phyloP scores from a whole-genome alignment of 208 protist species.

The Trypanosoma vivax region DNA sequence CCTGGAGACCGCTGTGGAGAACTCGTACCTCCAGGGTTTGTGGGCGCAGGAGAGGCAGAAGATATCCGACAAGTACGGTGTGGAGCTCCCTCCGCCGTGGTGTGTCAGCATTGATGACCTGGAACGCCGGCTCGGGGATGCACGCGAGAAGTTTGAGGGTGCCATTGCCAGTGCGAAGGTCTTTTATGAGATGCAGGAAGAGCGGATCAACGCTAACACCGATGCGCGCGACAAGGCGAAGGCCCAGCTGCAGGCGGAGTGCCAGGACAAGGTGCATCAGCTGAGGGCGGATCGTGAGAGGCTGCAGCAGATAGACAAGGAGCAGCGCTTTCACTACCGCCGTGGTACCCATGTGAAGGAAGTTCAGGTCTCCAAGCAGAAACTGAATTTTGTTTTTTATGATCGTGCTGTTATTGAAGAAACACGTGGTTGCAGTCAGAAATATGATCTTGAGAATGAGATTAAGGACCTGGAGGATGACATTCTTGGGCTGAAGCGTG shows the following conservation, averaged over 20 bases:
- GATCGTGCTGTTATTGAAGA: constrained; percentile 47
- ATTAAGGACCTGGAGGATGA: constrained; percentile 62
- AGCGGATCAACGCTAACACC: constrained; percentile 61
- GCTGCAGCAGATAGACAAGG: constrained; percentile 52
- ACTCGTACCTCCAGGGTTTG: constrained; percentile 44
- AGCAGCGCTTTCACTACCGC: constrained; percentile 63
- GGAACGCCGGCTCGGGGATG: constrained; percentile 30
- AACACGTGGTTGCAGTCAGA: constrained; percentile 30
- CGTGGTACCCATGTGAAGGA: constrained; percentile 49
- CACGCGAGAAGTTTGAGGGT: constrained; percentile 20
- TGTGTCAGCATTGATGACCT: constrained; percentile 46
- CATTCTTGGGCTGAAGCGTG: constrained; percentile 51
- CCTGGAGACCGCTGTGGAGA: constrained; percentile 60
- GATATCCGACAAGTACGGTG: constrained; percentile 27
- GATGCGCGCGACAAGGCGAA: constrained; percentile 64
- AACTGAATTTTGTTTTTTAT: constrained; percentile 25
- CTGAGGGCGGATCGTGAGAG: constrained; percentile 38
- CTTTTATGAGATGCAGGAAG: constrained; percentile 49
- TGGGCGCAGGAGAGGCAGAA: constrained; percentile 41
- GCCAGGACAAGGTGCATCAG: constrained; percentile 60
- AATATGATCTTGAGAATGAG: constrained; percentile 30
- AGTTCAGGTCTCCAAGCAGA: constrained; percentile 26
- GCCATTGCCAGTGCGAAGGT: constrained; percentile 28
- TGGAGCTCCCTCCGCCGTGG: constrained; percentile 11
- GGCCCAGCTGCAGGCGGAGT: constrained; percentile 33